Conservation (phyloP, 2,329 filamentous ascomycete genomes). For the Botrytis deweyae region DNA sequence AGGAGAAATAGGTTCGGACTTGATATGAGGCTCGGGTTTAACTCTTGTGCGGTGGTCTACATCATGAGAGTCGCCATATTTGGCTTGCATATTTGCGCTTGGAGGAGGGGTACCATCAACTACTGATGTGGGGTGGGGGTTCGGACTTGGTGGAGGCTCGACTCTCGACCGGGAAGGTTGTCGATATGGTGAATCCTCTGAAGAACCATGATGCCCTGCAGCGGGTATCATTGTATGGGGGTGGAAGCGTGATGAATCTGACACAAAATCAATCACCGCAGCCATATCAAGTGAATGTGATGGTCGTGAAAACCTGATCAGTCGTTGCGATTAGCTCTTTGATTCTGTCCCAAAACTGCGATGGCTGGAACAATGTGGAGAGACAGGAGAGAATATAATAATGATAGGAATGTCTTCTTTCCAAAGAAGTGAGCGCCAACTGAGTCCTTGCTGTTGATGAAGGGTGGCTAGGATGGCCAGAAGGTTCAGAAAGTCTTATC, state of each 20-base stretch:
- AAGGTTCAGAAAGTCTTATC: slow-evolving; percentile 19
- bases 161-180: slow-evolving; percentile 34
- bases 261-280: slow-evolving; percentile 69
- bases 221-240: slow-evolving; percentile 59
- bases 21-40: slow-evolving; percentile 27
- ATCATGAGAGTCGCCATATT: slow-evolving; percentile 21
- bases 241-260: slow-evolving; percentile 67
- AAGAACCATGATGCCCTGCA: slow-evolving; percentile 45
- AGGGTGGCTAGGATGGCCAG: neutral
- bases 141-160: slow-evolving; percentile 36
- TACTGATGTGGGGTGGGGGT: slow-evolving; percentile 28
- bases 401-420: neutral
- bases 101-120: slow-evolving; percentile 32
- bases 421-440: neutral
- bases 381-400: slow-evolving; percentile 14
- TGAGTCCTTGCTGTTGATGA: slow-evolving; percentile 14
- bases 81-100: slow-evolving; percentile 27
- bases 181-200: slow-evolving; percentile 44
- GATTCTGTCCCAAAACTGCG: slow-evolving; percentile 2
- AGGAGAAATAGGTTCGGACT: slow-evolving; percentile 34
- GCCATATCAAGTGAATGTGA: slow-evolving; percentile 50
- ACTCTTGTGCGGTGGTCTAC: slow-evolving; percentile 23
- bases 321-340: slow-evolving; percentile 29
- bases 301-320: slow-evolving; percentile 29
- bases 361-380: slow-evolving; percentile 8